Conservation (phyloP, 441 rosid genomes). For the Croton laevigatus region DNA sequence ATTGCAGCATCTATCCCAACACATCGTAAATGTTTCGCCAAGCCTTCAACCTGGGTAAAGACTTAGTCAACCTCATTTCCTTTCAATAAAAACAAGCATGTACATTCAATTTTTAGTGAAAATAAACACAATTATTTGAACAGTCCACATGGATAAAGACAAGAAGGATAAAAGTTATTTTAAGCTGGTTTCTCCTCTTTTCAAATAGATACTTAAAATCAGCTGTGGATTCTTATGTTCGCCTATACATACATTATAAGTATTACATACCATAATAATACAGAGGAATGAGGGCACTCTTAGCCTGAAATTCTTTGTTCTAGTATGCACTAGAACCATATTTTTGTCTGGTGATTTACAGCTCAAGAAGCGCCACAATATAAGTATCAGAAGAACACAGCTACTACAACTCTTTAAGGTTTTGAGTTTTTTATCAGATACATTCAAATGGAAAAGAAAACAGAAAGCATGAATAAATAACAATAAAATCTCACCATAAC, state of each 20-base stretch:
- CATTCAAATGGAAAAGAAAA: not conserved
- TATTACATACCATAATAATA: no score
- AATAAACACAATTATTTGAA: not conserved
- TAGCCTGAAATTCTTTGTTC: no score
- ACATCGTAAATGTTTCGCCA: constrained; percentile 93
- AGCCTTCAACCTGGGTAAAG: constrained; percentile 69
- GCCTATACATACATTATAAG: no score
- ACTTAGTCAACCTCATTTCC: constrained; percentile 21
- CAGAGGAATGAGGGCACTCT: no score
- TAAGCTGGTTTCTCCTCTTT: not conserved
- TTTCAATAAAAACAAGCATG: not conserved
- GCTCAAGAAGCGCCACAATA: not conserved
- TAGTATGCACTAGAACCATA: no score
- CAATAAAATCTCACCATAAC: constrained; percentile 58
- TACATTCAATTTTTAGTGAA: not conserved
- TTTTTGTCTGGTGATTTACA: not conserved
- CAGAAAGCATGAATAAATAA: not conserved
- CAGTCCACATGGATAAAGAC: constrained; percentile 1
- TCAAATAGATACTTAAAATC: not conserved
- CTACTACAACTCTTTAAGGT: not conserved
- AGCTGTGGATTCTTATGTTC: no score
- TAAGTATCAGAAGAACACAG: not conserved
- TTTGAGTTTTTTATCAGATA: not conserved
- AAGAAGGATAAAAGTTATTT: not conserved
- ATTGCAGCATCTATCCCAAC: constrained; percentile 90